Percentiles rank a stretch among this genome's conserved stretches.
phyloP scores from a whole-genome alignment of 148 eudicot genomes.

The Rhododendron henanense region DNA sequence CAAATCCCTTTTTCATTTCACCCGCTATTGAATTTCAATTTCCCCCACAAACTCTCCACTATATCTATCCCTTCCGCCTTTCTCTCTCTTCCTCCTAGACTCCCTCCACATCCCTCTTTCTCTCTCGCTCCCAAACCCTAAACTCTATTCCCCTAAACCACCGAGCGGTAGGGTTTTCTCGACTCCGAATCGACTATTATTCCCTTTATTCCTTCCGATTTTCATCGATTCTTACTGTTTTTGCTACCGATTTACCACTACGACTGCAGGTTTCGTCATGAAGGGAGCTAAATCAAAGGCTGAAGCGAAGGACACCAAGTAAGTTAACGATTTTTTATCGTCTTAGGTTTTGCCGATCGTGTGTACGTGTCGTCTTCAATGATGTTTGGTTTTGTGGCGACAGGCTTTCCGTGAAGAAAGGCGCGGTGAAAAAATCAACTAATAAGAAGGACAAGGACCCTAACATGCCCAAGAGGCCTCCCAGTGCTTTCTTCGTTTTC shows the following conservation, averaged over 20 bases:
- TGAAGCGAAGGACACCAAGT: constrained; percentile 15
- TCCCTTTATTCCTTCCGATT: neutral
- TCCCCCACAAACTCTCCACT: constrained; percentile 14
- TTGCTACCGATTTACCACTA: neutral
- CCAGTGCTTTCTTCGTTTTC: constrained; percentile 32
- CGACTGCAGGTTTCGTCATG: constrained; percentile 18
- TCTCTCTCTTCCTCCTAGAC: neutral
- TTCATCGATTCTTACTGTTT: neutral
- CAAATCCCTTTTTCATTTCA: constrained; percentile 2
- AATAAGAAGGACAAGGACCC: constrained; percentile 25
- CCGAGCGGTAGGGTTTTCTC: neutral
- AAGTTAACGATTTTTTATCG: neutral
- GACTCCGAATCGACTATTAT: neutral
- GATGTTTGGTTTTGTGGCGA: neutral
- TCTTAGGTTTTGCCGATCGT: neutral
- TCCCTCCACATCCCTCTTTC: neutral
- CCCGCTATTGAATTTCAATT: constrained; percentile 19
- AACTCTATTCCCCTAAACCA: neutral
- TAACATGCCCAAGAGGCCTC: constrained; percentile 31
- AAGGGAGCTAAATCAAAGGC: constrained; percentile 22
- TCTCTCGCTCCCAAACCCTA: constrained; percentile 24
- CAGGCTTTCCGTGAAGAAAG: constrained; percentile 27
- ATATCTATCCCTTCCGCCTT: constrained; percentile 8
- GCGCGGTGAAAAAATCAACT: constrained; percentile 13
- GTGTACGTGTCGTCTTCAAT: neutral